Conservation (phyloP, 2,329 filamentous ascomycete genomes). For the Fusarium veterinarium region DNA sequence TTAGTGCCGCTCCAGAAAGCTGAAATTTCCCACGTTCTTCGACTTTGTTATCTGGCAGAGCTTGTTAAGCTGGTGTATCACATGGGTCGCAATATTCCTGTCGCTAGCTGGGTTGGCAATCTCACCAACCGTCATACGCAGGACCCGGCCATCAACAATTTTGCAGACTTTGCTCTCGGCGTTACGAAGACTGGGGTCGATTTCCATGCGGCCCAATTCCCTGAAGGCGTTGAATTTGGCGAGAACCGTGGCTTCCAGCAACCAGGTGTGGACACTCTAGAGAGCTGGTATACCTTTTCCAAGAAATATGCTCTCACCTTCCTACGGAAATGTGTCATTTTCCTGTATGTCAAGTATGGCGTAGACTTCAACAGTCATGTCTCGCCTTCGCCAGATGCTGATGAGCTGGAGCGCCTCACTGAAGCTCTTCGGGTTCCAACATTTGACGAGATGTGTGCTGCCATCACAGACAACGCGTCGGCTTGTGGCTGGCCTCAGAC, state of each 20-base stretch:
- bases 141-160: conserved; percentile 63
- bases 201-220: conserved; percentile 49
- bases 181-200: conserved; percentile 60
- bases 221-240: conserved; percentile 37
- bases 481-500: conserved; percentile 62
- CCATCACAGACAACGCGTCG: conserved; percentile 60
- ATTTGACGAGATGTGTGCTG: conserved; percentile 80
- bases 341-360: conserved; percentile 89
- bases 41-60: conserved; percentile 90
- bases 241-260: conserved; percentile 66
- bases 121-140: conserved; percentile 57
- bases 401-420: conserved; percentile 86
- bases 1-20: conserved; percentile 74
- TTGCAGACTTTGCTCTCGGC: conserved; percentile 65
- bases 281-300: conserved; percentile 69
- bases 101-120: conserved; percentile 60
- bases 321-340: conserved; percentile 83
- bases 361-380: conserved; percentile 84
- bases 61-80: conserved; percentile 82
- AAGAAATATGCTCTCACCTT: conserved; percentile 91
- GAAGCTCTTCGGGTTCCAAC: conserved; percentile 79
- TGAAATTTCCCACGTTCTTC: conserved; percentile 82
- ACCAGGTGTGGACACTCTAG: conserved; percentile 63
- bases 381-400: conserved; percentile 70
- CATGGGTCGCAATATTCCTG: conserved; percentile 66